These are phyloP conservation scores for Fereydounia khargensis DNA, from an alignment of 1,284 basidiomycete genomes.

Conservation along the genomic window DNA sequence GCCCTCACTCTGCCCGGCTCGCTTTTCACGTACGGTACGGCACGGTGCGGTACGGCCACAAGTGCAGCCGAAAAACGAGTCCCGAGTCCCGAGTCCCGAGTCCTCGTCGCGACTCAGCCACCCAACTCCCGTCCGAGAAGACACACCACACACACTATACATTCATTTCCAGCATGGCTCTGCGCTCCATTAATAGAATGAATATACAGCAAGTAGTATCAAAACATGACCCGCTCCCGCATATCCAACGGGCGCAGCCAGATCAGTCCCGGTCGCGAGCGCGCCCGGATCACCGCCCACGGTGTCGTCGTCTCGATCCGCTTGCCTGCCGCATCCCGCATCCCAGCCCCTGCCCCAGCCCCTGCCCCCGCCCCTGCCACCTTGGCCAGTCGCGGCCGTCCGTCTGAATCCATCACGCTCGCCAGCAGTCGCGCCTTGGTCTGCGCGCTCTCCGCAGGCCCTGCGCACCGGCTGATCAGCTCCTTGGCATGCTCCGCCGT, in stretches of 20 bases:
- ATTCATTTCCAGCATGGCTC: no score
- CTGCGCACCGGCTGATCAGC: constrained; percentile 40
- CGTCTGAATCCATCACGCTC: constrained; percentile 33
- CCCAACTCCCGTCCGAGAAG: no score
- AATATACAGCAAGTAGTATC: no score
- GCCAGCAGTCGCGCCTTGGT: constrained; percentile 36
- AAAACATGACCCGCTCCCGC: constrained; percentile 33
- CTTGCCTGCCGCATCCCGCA: constrained; percentile 13
- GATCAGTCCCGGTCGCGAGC: constrained; percentile 40
- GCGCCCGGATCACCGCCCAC: constrained; percentile 42
- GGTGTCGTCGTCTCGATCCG: constrained; percentile 31
- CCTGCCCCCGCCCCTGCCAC: not conserved
- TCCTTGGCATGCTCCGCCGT: constrained; percentile 51
- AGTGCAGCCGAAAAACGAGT: no score
- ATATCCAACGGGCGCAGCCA: constrained; percentile 43
- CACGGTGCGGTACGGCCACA: no score
- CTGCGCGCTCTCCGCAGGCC: constrained; percentile 30
- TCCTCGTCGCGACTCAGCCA: no score
- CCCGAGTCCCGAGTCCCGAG: no score
- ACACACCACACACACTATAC: no score
- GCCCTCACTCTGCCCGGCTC: no score
- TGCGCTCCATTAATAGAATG: no score
- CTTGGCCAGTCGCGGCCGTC: constrained; percentile 4
- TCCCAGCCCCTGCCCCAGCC: constrained; percentile 11
- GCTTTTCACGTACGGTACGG: no score